Conservation (phyloP, 257 asterid species). For the Nicotiana sylvestris region DNA sequence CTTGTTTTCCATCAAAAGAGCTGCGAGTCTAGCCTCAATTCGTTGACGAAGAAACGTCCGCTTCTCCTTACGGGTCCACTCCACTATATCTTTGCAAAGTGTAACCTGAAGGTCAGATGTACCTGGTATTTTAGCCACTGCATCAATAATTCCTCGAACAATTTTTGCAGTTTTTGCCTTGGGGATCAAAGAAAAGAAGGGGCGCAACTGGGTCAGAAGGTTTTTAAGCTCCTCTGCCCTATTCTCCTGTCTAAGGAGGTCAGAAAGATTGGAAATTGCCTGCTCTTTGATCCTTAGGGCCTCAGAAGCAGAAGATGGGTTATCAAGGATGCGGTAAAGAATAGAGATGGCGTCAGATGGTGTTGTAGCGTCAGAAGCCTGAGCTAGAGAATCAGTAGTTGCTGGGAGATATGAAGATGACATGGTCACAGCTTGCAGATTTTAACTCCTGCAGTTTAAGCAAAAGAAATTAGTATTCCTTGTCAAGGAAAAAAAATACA, state of each 20-base stretch:
- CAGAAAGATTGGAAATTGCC: conserved; percentile 41
- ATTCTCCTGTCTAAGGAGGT: conserved; percentile 38
- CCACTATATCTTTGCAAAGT: conserved; percentile 43
- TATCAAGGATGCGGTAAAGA: conserved; percentile 29
- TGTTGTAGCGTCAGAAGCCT: conserved; percentile 37
- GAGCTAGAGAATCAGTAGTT: conserved; percentile 32
- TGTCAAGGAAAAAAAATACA: too few species aligned
- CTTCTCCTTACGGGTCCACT: conserved; percentile 44
- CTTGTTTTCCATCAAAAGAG: conserved; percentile 42
- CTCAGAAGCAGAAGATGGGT: conserved; percentile 39
- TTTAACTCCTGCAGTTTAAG: conserved; percentile 16
- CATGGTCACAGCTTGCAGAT: conserved; percentile 20
- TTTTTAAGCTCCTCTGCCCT: conserved; percentile 31
- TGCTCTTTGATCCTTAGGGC: conserved; percentile 43
- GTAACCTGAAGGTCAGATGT: conserved; percentile 42
- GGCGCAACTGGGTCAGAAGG: conserved; percentile 30
- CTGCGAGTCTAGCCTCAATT: conserved; percentile 41
- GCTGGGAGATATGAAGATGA: conserved; percentile 37
- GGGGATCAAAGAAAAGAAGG: conserved; percentile 42
- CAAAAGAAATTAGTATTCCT: neutral
- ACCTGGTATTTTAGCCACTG: conserved; percentile 42
- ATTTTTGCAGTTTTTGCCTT: conserved; percentile 47
- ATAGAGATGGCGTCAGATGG: conserved; percentile 35
- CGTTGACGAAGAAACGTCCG: conserved; percentile 47
- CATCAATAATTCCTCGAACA: conserved; percentile 35